These are phyloP conservation scores for Pseudocercospora vitis DNA, from an alignment of 2,329 filamentous ascomycete species.

Conservation along the genomic window DNA sequence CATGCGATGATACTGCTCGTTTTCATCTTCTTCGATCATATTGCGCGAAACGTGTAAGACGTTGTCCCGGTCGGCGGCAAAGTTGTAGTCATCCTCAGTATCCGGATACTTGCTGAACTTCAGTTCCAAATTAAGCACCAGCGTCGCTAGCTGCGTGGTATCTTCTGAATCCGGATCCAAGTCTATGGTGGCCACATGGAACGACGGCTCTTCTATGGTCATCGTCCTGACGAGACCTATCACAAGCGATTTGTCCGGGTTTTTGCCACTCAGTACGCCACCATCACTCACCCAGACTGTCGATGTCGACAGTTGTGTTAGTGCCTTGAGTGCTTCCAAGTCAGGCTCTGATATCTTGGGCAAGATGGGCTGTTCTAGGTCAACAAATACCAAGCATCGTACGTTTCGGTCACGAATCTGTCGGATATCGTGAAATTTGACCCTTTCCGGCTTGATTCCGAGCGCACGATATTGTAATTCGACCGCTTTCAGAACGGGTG, in stretches of 20 bases:
- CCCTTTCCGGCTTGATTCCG: no score
- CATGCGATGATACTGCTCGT: no score
- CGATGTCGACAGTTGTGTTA: neutral
- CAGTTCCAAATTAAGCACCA: neutral
- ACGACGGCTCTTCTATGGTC: neutral
- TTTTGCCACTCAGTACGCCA: neutral
- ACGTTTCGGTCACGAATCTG: no score
- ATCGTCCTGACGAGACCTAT: neutral
- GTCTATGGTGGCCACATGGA: neutral
- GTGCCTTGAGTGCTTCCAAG: neutral
- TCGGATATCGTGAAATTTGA: no score
- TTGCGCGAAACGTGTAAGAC: neutral
- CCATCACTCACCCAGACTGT: neutral
- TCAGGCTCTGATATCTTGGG: neutral
- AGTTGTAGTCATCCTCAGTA: neutral
- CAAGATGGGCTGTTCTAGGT: no score
- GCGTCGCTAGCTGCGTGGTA: neutral
- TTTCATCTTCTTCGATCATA: neutral
- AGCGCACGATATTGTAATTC: no score
- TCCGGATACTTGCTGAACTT: neutral
- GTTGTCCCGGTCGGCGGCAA: neutral
- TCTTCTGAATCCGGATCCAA: neutral
- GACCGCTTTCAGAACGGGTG: no score
- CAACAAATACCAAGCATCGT: no score
- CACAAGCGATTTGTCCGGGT: neutral